Evolutionary conservation across 2,329 filamentous ascomycete species (phyloP), one percentile per base, ranked within the genome.

Genomic region (Pseudopyricularia cyperi): DNA sequence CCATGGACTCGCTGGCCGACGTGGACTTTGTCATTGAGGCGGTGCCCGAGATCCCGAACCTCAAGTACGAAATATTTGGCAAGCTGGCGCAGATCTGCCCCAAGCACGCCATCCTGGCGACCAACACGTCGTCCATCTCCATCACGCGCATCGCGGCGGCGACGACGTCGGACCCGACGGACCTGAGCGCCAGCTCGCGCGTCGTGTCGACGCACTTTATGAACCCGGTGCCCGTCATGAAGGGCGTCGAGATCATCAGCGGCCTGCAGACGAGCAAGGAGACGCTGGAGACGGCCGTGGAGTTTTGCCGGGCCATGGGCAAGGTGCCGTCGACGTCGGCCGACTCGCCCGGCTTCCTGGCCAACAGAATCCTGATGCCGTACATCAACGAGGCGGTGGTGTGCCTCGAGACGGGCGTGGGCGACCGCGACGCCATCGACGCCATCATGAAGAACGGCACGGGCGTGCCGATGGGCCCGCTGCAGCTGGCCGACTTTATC

Each of bases 381-480:
- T 98, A 98, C 66, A 96, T 98, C 73, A 98, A 98, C 66, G 93
- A 98, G 71, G 93, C 94, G 8, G 76, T 98, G 59, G 91, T 95
- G 57, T 98, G 93, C 68, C 75, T 98, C 14, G 93, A 98, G 71
- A 96, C 93, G 0, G 87, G 88, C 3, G 82, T 98, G 0, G 93
- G 93, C 17, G 78, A 80, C 57, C 85, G 87, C 59, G 90, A 97
- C 63, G 87, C 91, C 57, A 98, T 98, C 58, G 93, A 98, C 64
- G 83, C 79, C 57, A 98, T 98, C 61, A 98, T 98, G 93, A 97
- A 95, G 79, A 96, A 96, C 61, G 93, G 93, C 47, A 98, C 93
- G 22, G 95, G 95, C 64, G 93, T 98, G 39, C 93, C 93, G 24
- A 98, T 98, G 93, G 93, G 93, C 0, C 93, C 93, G 9, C 74